Conservation (phyloP, 1,284 basidiomycete species). For the Leccinum holopus region DNA sequence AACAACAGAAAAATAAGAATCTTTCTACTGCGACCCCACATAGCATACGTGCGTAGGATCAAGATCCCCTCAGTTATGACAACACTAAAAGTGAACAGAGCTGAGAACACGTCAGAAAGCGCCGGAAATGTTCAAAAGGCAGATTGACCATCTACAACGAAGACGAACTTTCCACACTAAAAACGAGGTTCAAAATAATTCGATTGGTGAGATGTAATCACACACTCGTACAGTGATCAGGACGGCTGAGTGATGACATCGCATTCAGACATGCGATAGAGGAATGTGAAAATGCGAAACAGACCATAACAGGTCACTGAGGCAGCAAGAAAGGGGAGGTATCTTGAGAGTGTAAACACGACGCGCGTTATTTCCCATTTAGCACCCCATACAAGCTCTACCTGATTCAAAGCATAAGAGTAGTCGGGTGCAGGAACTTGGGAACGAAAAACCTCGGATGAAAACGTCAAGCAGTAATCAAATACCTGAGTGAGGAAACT, state of each 20-base stretch:
- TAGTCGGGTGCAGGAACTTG: not conserved
- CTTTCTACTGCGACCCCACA: conserved; percentile 24
- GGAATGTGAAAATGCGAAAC: not conserved
- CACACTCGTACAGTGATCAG: not conserved
- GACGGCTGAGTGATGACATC: conserved; percentile 6
- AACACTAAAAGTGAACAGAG: not conserved
- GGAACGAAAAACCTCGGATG: conserved; percentile 14
- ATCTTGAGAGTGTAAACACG: not conserved
- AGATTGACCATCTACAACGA: not conserved
- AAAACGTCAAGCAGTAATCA: not conserved
- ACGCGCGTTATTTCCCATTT: not conserved
- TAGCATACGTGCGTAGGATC: conserved; percentile 26
- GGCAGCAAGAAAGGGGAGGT: not conserved
- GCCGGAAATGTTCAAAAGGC: not conserved
- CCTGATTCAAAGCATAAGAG: not conserved
- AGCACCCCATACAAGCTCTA: not conserved
- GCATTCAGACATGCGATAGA: not conserved
- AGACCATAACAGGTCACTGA: not conserved
- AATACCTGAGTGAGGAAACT: not conserved
- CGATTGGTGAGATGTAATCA: not conserved
- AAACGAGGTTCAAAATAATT: not conserved
- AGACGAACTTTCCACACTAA: not conserved
- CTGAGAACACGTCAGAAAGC: not conserved
- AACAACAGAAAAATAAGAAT: conserved; percentile 22
- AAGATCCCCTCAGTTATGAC: not conserved